Evolutionary conservation across 2,329 filamentous ascomycete species (phyloP).

Genomic region (Pseudocercospora musae): DNA sequence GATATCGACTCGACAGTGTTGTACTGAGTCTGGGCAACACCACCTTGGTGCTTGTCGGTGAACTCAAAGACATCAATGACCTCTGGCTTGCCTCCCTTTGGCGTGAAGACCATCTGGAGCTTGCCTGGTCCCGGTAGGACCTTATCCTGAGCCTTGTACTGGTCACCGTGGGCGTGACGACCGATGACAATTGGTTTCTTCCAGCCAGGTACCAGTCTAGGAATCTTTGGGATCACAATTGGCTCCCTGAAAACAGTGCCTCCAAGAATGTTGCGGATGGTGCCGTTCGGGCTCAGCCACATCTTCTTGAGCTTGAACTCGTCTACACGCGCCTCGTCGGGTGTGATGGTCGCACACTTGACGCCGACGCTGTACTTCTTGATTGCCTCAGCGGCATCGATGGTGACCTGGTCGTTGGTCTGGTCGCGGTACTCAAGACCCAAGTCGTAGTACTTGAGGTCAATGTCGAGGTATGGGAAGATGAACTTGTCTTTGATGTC

Average conservation of each 20-base stretch:
- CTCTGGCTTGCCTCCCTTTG: constrained; percentile 73
- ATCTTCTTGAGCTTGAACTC: constrained; percentile 99
- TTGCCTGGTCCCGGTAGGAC: constrained; percentile 81
- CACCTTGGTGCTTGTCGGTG: constrained; percentile 66
- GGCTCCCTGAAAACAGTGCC: constrained; percentile 99
- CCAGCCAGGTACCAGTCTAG: constrained; percentile 93
- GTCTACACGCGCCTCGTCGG: constrained; percentile 91
- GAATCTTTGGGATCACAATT: constrained; percentile 91
- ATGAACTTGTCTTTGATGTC: constrained; percentile 99
- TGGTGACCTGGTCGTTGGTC: constrained; percentile 93
- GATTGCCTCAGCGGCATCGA: constrained; percentile 94
- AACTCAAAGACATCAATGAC: constrained; percentile 89
- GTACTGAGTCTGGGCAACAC: constrained; percentile 93
- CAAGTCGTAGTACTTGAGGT: constrained; percentile 67
- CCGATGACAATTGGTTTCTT: constrained; percentile 99
- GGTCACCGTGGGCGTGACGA: constrained; percentile 96
- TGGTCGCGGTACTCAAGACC: constrained; percentile 92
- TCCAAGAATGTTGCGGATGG: constrained; percentile 67
- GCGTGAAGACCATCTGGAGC: constrained; percentile 92
- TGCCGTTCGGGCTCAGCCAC: constrained; percentile 98
- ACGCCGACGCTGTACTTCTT: constrained; percentile 98
- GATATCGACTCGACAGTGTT: constrained; percentile 95
- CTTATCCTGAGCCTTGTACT: constrained; percentile 93
- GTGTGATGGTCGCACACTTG: constrained; percentile 99
- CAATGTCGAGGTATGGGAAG: constrained; percentile 90